Evolutionary conservation across 371 early-diverging fungal genomes (phyloP).

Genomic region (Parasitella parasitica): DNA sequence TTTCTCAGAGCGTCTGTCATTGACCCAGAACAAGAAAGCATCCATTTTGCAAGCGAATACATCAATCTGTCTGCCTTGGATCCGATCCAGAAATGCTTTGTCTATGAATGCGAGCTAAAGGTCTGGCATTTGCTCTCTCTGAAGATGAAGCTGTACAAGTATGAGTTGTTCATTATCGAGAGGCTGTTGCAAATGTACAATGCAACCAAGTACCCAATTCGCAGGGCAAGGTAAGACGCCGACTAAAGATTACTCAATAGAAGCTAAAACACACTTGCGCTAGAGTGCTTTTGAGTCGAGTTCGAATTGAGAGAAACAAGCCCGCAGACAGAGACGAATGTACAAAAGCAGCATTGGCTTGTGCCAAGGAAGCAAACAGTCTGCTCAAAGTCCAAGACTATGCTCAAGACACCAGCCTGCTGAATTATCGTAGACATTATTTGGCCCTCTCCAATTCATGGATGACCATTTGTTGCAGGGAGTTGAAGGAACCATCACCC

Average conservation of each 20-base stretch:
- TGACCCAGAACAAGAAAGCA: conserved; percentile 20
- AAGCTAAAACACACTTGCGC: not conserved
- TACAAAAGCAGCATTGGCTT: conserved; percentile 16
- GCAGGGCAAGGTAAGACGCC: conserved; percentile 34
- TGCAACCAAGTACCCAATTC: conserved; percentile 27
- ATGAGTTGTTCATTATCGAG: conserved; percentile 26
- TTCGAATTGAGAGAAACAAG: conserved; percentile 25
- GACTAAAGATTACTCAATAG: no score
- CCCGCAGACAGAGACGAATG: not conserved
- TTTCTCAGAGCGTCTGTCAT: conserved; percentile 34
- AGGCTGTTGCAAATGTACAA: conserved; percentile 30
- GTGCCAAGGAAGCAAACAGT: conserved; percentile 23
- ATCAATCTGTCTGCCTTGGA: conserved; percentile 18
- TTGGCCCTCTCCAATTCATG: conserved; percentile 60
- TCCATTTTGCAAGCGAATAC: conserved; percentile 25
- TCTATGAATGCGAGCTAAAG: conserved; percentile 44
- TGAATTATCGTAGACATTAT: conserved; percentile 50
- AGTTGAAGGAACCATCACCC: conserved; percentile 17
- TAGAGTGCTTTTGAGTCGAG: conserved; percentile 19
- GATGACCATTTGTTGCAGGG: conserved; percentile 53
- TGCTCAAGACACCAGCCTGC: conserved; percentile 38
- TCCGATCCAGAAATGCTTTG: conserved; percentile 17
- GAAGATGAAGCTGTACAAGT: conserved; percentile 20
- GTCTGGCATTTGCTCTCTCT: conserved; percentile 26
- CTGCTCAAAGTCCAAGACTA: conserved; percentile 28